Evolutionary conservation across 768 basidiomycete genomes (phyloP).

Genomic region (Boletus coccyginus): DNA sequence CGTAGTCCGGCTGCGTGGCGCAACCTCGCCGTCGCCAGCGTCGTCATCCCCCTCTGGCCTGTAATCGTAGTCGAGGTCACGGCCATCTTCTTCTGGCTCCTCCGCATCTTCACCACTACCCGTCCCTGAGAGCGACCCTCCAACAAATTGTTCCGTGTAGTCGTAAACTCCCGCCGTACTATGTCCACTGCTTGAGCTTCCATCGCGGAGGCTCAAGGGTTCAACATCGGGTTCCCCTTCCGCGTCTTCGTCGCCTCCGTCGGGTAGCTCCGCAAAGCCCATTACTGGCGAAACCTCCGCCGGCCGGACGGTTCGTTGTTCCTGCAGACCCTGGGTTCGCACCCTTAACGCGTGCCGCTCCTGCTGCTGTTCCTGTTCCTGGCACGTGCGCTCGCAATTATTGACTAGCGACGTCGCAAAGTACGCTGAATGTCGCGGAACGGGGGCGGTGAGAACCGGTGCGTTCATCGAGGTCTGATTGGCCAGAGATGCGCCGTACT

Average conservation of each 20-base stretch:
- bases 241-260: slow-evolving; percentile 34
- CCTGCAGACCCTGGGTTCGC: slow-evolving; percentile 31
- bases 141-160: slow-evolving; percentile 16
- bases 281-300: slow-evolving; percentile 34
- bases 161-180: slow-evolving; percentile 27
- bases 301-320: slow-evolving; percentile 32
- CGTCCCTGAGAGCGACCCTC: slow-evolving; percentile 25
- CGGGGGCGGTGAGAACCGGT: slow-evolving; percentile 30
- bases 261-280: slow-evolving; percentile 27
- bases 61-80: slow-evolving; percentile 31
- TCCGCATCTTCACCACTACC: slow-evolving; percentile 27
- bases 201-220: slow-evolving; percentile 26
- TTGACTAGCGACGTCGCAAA: slow-evolving; percentile 29
- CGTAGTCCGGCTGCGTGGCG: slow-evolving; percentile 30
- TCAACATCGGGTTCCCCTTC: slow-evolving; percentile 33
- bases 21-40: slow-evolving; percentile 34
- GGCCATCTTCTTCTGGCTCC: slow-evolving; percentile 21
- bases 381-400: slow-evolving; percentile 36
- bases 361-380: slow-evolving; percentile 38
- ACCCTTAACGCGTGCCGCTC: slow-evolving; percentile 30
- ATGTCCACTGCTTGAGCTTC: slow-evolving; percentile 22
- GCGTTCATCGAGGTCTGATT: slow-evolving; percentile 21
- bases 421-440: slow-evolving; percentile 33
- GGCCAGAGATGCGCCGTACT: slow-evolving; percentile 18
- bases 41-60: slow-evolving; percentile 30